Percentiles rank a stretch among this genome's conserved stretches.
Evolutionary conservation across 2,329 filamentous ascomycete species (phyloP).

Genomic region (Alternaria arborescens): DNA sequence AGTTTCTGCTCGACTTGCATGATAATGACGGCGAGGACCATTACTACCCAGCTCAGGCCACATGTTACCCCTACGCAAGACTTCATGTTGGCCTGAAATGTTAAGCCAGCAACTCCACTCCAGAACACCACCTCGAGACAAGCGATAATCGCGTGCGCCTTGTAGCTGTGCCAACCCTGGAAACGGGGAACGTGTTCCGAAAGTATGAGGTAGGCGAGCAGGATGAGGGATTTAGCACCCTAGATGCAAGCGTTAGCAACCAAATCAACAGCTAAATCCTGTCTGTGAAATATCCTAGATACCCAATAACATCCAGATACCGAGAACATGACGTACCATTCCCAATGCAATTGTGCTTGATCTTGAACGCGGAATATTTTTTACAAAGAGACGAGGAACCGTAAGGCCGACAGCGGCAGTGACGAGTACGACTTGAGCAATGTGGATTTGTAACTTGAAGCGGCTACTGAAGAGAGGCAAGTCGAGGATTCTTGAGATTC

Average conservation of each 20-base stretch:
- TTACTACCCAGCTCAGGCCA: slow-evolving; percentile 32
- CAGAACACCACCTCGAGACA: slow-evolving; percentile 56
- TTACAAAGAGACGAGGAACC: slow-evolving; percentile 30
- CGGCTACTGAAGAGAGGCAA: slow-evolving; percentile 38
- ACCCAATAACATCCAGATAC: background rate
- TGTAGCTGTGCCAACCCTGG: slow-evolving; percentile 51
- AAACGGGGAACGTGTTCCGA: slow-evolving; percentile 48
- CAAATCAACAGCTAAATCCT: background rate
- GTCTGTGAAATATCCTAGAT: background rate
- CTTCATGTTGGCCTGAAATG: slow-evolving; percentile 28
- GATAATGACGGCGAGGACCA: slow-evolving; percentile 23
- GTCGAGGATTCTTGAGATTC: slow-evolving; percentile 22
- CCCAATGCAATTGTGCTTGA: slow-evolving; percentile 31
- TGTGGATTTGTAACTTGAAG: slow-evolving; percentile 26
- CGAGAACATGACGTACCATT: background rate
- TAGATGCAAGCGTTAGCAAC: slow-evolving; percentile 5
- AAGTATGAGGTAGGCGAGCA: slow-evolving; percentile 54
- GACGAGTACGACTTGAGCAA: slow-evolving; percentile 24
- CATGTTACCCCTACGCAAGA: slow-evolving; percentile 28
- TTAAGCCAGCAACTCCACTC: slow-evolving; percentile 48
- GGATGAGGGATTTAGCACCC: slow-evolving; percentile 53
- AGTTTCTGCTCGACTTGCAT: slow-evolving; percentile 11
- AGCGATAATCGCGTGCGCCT: slow-evolving; percentile 55
- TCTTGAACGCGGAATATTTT: slow-evolving; percentile 31
- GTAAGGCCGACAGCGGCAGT: slow-evolving; percentile 24